These are phyloP conservation scores for Leccinum incarnatum DNA, from an alignment of 768 basidiomycete species.

Conservation along the genomic window DNA sequence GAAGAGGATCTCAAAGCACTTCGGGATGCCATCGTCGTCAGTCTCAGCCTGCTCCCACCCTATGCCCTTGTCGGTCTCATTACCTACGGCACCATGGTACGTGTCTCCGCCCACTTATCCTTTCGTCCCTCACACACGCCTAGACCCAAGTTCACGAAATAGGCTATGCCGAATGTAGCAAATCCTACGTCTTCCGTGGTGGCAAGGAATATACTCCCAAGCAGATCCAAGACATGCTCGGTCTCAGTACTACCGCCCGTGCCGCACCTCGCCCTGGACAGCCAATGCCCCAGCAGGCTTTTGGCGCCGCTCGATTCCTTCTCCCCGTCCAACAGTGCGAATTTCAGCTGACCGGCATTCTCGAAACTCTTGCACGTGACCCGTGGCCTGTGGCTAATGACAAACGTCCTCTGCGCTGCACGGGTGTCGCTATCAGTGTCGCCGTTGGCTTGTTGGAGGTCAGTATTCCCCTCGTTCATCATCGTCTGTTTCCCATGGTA, in stretches of 20 bases:
- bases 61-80: constrained; percentile 94
- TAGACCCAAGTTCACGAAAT: constrained; percentile 99
- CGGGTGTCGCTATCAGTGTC: constrained; percentile 91
- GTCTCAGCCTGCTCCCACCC: constrained; percentile 88
- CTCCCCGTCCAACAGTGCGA: constrained; percentile 91
- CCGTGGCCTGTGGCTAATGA: constrained; percentile 98
- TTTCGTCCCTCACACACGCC: constrained; percentile 1
- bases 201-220: constrained; percentile 95
- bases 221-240: constrained; percentile 98
- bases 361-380: constrained; percentile 84
- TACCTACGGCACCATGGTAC: constrained; percentile 95
- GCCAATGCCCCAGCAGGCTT: constrained; percentile 73
- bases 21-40: constrained; percentile 91
- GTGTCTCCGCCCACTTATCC: constrained; percentile 16
- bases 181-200: constrained; percentile 98
- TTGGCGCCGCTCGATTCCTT: constrained; percentile 88
- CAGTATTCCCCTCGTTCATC: constrained; percentile 9
- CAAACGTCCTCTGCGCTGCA: constrained; percentile 89
- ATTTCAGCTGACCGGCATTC: constrained; percentile 91
- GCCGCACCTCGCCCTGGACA: constrained; percentile 87
- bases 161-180: constrained; percentile 92
- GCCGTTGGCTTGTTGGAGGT: constrained; percentile 91
- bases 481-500: not conserved
- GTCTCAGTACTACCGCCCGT: constrained; percentile 66
- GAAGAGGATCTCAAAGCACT: constrained; percentile 95